Evolutionary conservation across 495 filamentous ascomycete species (phyloP), one percentile per base, ranked within the genome.

Genomic region (Glarea lozoyensis): DNA sequence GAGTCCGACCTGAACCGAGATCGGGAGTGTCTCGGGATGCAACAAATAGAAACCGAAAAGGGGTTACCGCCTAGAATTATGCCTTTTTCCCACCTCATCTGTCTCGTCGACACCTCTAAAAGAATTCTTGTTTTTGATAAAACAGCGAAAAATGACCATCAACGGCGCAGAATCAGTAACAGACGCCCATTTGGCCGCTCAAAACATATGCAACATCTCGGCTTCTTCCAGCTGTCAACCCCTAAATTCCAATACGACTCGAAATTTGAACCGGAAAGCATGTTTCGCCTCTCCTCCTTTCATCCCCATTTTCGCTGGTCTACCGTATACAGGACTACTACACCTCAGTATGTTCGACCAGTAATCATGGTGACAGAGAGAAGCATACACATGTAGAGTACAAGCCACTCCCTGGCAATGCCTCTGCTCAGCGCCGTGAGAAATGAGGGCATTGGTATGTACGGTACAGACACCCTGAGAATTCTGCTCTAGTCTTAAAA

Each of bases 381-480:
- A 24, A 27, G 10, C 1, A 17, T 30, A 39, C 23, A 37, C 9
- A 37, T n/a, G 23, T 23, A 37, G 43, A 45, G 33, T 5, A 30
- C 43, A 24, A 23, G 16, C 32, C 43, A 29, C 36, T 3, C 10
- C 20, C 9, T 38, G 34, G 34, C 43, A 45, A 39, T 30, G 43
- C 33, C 34, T 45, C 34, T 19, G 21, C 43, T 45, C 16, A 18
- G 43, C 22, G 33, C 34, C 5, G 43, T 27, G 35, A 39, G 43
- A 32, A 27, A 9, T 38, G 17, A 39, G 30, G 43, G 43, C n/a
- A 31, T 12, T 37, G 13, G 43, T 45, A 45, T 31, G 43, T 25
- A 29, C 25, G 22, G 17, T 35, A 27, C 29, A 24, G 5, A 25
- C 16, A 3, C 20, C 37, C n/a, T 30, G 19, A 16, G 32, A 22